These are phyloP conservation scores for Lactifluus pinguis DNA, from an alignment of 768 basidiomycete genomes.

Conservation along the genomic window DNA sequence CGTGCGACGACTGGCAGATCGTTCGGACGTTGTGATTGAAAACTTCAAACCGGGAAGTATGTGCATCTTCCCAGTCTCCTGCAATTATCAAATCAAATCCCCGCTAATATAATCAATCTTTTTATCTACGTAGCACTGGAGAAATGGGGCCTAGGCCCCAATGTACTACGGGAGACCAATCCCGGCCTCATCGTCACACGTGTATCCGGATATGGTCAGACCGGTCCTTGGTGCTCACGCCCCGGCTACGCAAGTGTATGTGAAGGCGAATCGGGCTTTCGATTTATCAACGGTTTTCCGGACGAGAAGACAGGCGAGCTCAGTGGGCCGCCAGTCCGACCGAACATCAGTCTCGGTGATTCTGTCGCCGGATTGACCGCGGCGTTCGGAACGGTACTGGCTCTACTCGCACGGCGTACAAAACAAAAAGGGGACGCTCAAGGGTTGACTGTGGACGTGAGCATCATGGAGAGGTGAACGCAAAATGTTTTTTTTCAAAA, in stretches of 20 bases:
- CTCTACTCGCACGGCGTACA: constrained; percentile 42
- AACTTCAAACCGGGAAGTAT: constrained; percentile 70
- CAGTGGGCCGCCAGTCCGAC: constrained; percentile 55
- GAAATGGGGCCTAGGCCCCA: constrained; percentile 58
- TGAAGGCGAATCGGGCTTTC: constrained; percentile 67
- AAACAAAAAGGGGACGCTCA: constrained; percentile 21
- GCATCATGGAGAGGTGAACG: constrained; percentile 58
- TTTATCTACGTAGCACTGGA: constrained; percentile 42
- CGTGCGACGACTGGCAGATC: constrained; percentile 49
- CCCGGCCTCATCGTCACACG: constrained; percentile 87
- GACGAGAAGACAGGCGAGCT: constrained; percentile 44
- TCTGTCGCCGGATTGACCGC: constrained; percentile 65
- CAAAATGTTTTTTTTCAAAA: too few relatives aligned
- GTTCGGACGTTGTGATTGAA: constrained; percentile 59
- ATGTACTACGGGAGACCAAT: constrained; percentile 57
- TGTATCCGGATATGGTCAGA: constrained; percentile 69
- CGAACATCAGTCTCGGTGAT: constrained; percentile 66
- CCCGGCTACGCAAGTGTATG: constrained; percentile 70
- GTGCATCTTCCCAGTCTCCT: background rate
- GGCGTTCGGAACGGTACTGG: constrained; percentile 64
- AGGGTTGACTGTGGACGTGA: constrained; percentile 62
- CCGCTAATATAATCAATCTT: background rate
- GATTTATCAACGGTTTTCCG: constrained; percentile 61
- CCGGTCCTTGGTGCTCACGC: constrained; percentile 61
- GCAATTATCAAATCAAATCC: too few relatives aligned